A percentile compares a stretch with the other conserved stretches of the same genome.
Evolutionary conservation across 768 basidiomycete species (phyloP).

Genomic region (Termitomyces titanicus): DNA sequence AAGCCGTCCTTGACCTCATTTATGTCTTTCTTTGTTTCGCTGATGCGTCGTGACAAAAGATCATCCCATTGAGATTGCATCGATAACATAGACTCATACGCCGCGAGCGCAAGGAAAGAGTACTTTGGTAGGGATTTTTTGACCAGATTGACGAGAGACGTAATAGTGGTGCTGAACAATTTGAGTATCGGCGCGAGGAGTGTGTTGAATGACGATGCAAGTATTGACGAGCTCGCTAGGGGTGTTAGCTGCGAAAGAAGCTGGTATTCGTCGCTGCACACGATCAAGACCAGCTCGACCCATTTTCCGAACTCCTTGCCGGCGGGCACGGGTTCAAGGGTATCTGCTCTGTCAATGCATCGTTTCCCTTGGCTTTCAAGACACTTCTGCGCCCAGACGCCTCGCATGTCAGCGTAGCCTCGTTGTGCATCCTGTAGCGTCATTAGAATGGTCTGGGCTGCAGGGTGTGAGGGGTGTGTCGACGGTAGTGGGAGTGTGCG

Average conservation of each 20-base stretch:
- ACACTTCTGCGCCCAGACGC: constrained; percentile 72
- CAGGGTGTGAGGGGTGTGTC: constrained; percentile 82
- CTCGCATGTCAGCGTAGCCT: constrained; percentile 86
- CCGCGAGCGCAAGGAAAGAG: constrained; percentile 74
- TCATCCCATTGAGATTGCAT: constrained; percentile 68
- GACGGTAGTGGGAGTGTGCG: constrained; percentile 71
- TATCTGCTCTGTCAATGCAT: constrained; percentile 67
- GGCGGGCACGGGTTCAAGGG: constrained; percentile 56
- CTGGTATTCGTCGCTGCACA: constrained; percentile 70
- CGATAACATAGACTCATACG: constrained; percentile 55
- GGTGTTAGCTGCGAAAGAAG: constrained; percentile 63
- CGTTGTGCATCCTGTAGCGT: constrained; percentile 74
- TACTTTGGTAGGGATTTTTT: constrained; percentile 78
- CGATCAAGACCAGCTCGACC: constrained; percentile 60
- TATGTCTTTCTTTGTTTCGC: constrained; percentile 37
- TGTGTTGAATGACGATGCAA: constrained; percentile 56
- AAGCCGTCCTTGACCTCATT: constrained; percentile 76
- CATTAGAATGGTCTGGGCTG: constrained; percentile 56
- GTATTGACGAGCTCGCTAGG: constrained; percentile 43
- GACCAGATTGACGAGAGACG: constrained; percentile 58
- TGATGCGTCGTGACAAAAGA: constrained; percentile 49
- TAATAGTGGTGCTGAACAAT: constrained; percentile 64
- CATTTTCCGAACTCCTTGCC: constrained; percentile 73
- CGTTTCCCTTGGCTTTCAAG: constrained; percentile 69
- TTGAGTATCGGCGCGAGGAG: constrained; percentile 63